Base-by-base conservation (phyloP, 139 green algal genomes). In the Chlorella sp. region DNA sequence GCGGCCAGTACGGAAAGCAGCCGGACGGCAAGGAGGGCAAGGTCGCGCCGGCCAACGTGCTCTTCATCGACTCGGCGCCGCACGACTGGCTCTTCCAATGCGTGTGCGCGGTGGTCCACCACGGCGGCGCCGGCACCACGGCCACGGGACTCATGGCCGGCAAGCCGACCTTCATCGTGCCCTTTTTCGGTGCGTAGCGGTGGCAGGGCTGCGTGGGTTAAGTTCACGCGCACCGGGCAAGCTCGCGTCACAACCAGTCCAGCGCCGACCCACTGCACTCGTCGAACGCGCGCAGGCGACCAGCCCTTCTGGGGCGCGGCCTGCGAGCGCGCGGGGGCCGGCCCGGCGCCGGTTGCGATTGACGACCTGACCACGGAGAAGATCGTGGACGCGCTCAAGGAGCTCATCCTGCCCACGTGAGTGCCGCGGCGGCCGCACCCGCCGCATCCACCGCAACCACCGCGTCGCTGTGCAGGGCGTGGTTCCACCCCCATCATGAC, bases 91-190 rank as follows among this genome's bases (percentile, higher is more conserved):
- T 78, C 64, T 78, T 78, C 70, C 59, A 78, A 31, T 26, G 31
- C 2, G 34, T 35, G 67, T 75, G 35, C 3, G 83, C 79, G 20
- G 84, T 90, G 1, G 78, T 95, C 32, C 90, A 95, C 74, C 90
- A 95, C 34, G 90, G 90, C 1, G 90, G 90, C 1, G 89, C 90
- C n/a, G 89, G 89, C 49, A 94, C 87, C 49, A 89, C 82, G 4
- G 85, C 84, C 1, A 81, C 85, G 0, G 80, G 80, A 1, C 74
- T 91, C 31, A 73, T 81, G 66, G 70, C 75, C 31, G 87, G 82
- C 33, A 85, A 78, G n/a, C 88, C 88, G 29, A 92, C 86, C 14
- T 85, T 89, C 31, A 76, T 88, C 26, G 76, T 85, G 2, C 82
- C 82, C 5, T 91, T 88, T 71, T 93, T 93, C 55, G 87, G n/a